Percentiles rank a stretch among this genome's conserved stretches.
Conservation (phyloP, 768 basidiomycete species). For the Russula earlei region DNA sequence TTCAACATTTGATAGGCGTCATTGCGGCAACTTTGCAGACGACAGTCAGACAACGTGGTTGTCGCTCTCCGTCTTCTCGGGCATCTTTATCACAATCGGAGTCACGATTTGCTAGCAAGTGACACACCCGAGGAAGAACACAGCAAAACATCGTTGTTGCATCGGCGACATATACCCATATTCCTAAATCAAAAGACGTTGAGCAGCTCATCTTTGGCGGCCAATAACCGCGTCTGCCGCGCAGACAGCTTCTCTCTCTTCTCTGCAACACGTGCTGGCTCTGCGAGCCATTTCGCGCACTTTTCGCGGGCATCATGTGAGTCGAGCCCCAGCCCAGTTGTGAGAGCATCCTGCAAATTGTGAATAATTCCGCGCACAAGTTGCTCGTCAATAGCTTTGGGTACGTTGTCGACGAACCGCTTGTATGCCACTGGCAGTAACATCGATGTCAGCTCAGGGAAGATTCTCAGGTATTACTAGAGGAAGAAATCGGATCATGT, state of each 20-base stretch:
- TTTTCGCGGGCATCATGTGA: conserved; percentile 36
- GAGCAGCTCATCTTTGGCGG: conserved; percentile 36
- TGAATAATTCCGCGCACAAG: conserved; percentile 44
- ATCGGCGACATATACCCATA: background rate
- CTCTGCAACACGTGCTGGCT: conserved; percentile 36
- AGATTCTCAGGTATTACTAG: background rate
- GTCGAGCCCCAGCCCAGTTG: conserved; percentile 42
- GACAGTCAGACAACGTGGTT: background rate
- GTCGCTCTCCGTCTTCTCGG: background rate
- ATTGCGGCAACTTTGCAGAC: background rate
- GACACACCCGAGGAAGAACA: background rate
- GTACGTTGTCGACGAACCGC: conserved; percentile 36
- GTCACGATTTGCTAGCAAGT: background rate
- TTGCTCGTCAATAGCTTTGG: conserved; percentile 38
- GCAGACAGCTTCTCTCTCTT: conserved; percentile 40
- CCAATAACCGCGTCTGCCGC: conserved; percentile 41
- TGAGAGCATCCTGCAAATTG: conserved; percentile 37
- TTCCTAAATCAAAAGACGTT: conserved; percentile 5
- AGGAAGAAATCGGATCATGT: conserved; percentile 9
- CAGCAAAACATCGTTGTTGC: too few species aligned
- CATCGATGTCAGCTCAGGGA: background rate
- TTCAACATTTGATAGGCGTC: background rate
- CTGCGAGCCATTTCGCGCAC: conserved; percentile 44
- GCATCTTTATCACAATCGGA: background rate
- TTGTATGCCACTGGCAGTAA: conserved; percentile 36